These are phyloP conservation scores for Pichia californica DNA, from an alignment of 805 yeast species.

Conservation along the genomic window DNA sequence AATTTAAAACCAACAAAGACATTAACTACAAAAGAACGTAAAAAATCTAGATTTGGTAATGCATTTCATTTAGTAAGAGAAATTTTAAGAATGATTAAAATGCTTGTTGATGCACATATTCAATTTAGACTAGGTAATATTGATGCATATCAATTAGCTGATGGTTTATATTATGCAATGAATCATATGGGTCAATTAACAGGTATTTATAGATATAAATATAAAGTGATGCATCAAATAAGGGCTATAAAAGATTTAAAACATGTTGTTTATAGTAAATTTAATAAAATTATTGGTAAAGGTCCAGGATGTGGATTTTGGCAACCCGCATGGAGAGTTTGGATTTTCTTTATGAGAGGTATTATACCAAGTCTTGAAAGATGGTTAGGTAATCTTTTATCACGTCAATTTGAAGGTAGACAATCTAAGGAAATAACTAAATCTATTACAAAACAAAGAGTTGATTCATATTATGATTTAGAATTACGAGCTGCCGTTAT, in stretches of 20 bases:
- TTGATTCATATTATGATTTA: slow-evolving; percentile 89
- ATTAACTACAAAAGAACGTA: slow-evolving; percentile 91
- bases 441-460: slow-evolving; percentile 90
- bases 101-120: slow-evolving; percentile 89
- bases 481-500: slow-evolving; percentile 91
- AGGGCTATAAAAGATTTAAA: slow-evolving; percentile 93
- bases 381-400: slow-evolving; percentile 87
- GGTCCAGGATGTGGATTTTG: slow-evolving; percentile 99
- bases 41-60: slow-evolving; percentile 91
- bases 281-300: slow-evolving; percentile 83
- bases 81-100: slow-evolving; percentile 72
- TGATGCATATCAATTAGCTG: slow-evolving; percentile 92
- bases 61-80: slow-evolving; percentile 94
- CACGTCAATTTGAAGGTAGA: slow-evolving; percentile 95
- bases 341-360: slow-evolving; percentile 91
- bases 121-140: slow-evolving; percentile 85
- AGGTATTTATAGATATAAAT: slow-evolving; percentile 94
- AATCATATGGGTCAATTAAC: slow-evolving; percentile 95
- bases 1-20: slow-evolving; percentile 95
- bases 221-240: slow-evolving; percentile 97
- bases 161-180: slow-evolving; percentile 82
- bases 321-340: slow-evolving; percentile 98
- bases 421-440: slow-evolving; percentile 86
- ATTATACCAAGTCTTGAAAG: slow-evolving; percentile 85
- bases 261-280: slow-evolving; percentile 81